A percentile compares a stretch with the other conserved stretches of the same genome.
Conservation (phyloP, 768 basidiomycete species). For the Pholiota conissans region DNA sequence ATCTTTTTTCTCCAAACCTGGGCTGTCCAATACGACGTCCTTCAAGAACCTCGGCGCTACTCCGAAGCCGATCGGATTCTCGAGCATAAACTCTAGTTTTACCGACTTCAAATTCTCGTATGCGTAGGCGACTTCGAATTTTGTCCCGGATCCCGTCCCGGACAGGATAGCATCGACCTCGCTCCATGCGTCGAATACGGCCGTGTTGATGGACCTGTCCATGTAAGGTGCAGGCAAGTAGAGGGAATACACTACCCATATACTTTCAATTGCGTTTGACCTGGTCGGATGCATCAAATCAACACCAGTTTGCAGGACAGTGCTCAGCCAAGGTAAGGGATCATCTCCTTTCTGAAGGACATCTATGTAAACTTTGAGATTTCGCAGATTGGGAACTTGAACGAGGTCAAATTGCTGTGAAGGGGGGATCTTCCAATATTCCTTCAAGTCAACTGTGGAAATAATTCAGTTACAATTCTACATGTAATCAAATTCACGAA, state of each 20-base stretch:
- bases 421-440: constrained; percentile 19
- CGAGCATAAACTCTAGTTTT: constrained; percentile 27
- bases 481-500: not conserved
- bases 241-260: constrained; percentile 24
- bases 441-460: constrained; percentile 18
- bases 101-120: constrained; percentile 24
- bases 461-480: not conserved
- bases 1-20: constrained; percentile 20
- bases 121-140: constrained; percentile 6
- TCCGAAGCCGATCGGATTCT: constrained; percentile 28
- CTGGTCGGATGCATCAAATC: constrained; percentile 8
- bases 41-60: constrained; percentile 30
- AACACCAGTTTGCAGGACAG: constrained; percentile 22
- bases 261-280: constrained; percentile 14
- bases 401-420: constrained; percentile 23
- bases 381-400: constrained; percentile 20
- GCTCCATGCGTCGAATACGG: constrained; percentile 25
- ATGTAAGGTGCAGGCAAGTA: constrained; percentile 32
- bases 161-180: constrained; percentile 25
- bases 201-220: constrained; percentile 25
- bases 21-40: constrained; percentile 27
- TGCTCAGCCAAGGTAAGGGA: constrained; percentile 27
- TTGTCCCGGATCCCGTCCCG: constrained; percentile 6
- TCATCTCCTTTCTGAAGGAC: constrained; percentile 28
- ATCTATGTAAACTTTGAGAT: constrained; percentile 25